Percentiles rank a stretch among this genome's conserved stretches.
Conservation (phyloP, 805 yeast species). For the Blastobotrys parvus region DNA sequence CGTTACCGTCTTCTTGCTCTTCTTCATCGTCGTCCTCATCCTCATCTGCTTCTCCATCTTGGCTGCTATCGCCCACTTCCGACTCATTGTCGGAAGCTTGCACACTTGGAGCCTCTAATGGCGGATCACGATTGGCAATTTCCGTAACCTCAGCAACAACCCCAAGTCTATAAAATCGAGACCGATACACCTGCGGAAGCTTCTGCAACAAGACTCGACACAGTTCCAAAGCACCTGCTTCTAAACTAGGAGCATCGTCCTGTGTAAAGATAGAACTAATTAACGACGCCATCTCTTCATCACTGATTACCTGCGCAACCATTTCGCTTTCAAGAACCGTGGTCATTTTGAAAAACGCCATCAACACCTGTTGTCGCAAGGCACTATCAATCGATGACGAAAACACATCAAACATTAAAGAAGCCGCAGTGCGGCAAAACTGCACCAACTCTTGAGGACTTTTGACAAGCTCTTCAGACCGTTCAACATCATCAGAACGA, state of each 20-base stretch:
- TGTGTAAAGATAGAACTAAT: constrained; percentile 26
- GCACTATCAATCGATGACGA: constrained; percentile 65
- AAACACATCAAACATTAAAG: constrained; percentile 53
- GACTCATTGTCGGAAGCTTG: constrained; percentile 13
- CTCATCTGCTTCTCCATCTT: constrained; percentile 26
- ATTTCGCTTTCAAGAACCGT: constrained; percentile 30
- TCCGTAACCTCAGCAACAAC: constrained; percentile 43
- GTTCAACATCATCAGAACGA: constrained; percentile 23
- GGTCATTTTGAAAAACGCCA: constrained; percentile 46
- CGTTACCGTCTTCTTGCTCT: constrained; percentile 20
- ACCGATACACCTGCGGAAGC: constrained; percentile 37
- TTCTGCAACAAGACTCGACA: constrained; percentile 37
- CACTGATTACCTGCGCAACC: constrained; percentile 15
- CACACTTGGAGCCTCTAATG: neutral
- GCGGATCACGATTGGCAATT: constrained; percentile 4
- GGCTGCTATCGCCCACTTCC: constrained; percentile 19
- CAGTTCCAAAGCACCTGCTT: constrained; percentile 45
- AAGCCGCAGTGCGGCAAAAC: constrained; percentile 16
- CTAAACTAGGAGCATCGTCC: constrained; percentile 27
- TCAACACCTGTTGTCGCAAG: constrained; percentile 48
- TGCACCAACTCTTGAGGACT: constrained; percentile 16
- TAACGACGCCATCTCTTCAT: constrained; percentile 23
- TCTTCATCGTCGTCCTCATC: constrained; percentile 25
- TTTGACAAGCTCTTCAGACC: constrained; percentile 12
- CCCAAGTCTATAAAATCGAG: constrained; percentile 63